These are phyloP conservation scores for Lactuca sativa DNA, from an alignment of 129 eudicot genomes.

Conservation along the genomic window DNA sequence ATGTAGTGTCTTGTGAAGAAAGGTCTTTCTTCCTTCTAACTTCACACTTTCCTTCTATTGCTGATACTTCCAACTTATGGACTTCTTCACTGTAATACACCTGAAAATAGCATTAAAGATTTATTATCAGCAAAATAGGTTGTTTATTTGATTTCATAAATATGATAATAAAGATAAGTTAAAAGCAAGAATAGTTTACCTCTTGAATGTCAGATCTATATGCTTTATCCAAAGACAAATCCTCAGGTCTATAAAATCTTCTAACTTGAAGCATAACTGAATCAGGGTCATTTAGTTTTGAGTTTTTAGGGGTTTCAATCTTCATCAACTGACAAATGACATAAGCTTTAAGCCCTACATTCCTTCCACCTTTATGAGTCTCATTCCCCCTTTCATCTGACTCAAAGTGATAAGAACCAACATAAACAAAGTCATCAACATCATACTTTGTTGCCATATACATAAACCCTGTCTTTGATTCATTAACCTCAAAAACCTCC, in stretches of 20 bases:
- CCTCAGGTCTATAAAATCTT: conserved; percentile 92
- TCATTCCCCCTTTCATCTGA: conserved; percentile 49
- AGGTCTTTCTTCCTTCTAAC: conserved; percentile 51
- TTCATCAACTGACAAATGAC: conserved; percentile 73
- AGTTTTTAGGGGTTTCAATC: conserved; percentile 42
- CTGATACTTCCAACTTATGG: conserved; percentile 29
- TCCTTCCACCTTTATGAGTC: conserved; percentile 73
- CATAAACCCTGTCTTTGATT: conserved; percentile 48
- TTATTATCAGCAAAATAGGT: neutral
- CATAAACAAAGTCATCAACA: conserved; percentile 72
- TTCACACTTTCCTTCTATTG: conserved; percentile 62
- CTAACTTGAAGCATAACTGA: conserved; percentile 51
- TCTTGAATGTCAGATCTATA: conserved; percentile 87
- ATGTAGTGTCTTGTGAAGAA: conserved; percentile 29
- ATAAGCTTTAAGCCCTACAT: conserved; percentile 83
- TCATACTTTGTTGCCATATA: conserved; percentile 56
- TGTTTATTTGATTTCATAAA: neutral
- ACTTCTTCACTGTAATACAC: conserved; percentile 56
- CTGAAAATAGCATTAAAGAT: conserved; percentile 32
- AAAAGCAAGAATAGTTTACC: conserved; percentile 37
- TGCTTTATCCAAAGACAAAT: conserved; percentile 80
- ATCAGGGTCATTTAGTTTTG: conserved; percentile 46
- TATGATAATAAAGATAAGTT: neutral
- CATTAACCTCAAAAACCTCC: conserved; percentile 40
- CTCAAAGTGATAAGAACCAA: conserved; percentile 59